Base-by-base conservation (phyloP, 1,284 basidiomycete species). In the Cryptococcus wingfieldii region DNA sequence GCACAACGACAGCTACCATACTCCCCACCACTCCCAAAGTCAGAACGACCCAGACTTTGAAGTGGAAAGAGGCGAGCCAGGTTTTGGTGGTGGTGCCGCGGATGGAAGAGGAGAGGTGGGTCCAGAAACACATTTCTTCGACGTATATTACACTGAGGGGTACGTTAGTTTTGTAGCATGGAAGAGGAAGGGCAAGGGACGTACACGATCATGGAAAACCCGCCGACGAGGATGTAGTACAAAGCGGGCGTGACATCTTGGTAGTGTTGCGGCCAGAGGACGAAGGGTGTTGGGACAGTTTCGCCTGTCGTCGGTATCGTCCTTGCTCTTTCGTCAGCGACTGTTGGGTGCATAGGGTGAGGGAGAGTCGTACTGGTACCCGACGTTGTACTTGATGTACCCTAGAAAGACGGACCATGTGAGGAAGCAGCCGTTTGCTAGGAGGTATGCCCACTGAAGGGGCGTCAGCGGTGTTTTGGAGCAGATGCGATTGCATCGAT, bases 101-200 rank as follows among this genome's bases (percentile, higher is more conserved):
- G 28, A 58, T 58, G 10, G 56, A 58, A 1, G 37, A 25, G 12
- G 45, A 47, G 13, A 58, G 56, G 45, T 58, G 52, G 8, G 50
- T 16, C 56, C 56, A 58, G 47, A 53, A 58, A 47, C 56, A 58
- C 14, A 51, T 53, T 25, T 58, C 55, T 53, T 34, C 39, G 18
- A 39, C 19, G 27, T 25, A 18, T 10, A 37, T 19, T 19, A 19
- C 19, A 19, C 19, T 19, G 19, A 2, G 19, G 19, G 19, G 19
- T 19, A 19, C 2, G 19, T 19, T 19, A 19, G 19, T 19, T 19
- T 19, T 19, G 19, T 19, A 2, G 19, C 19, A 19, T 1, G 19
- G 19, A 19, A 19, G 19, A 19, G 19, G 19, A 19, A 19, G 19
- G 19, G 19, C 19, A 19, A 19, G 19, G 19, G 19, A 19, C 19